Percentiles rank a stretch among this genome's conserved stretches.
Evolutionary conservation across 805 yeast species (phyloP).

Genomic region (Zygoascus biomembranicola): DNA sequence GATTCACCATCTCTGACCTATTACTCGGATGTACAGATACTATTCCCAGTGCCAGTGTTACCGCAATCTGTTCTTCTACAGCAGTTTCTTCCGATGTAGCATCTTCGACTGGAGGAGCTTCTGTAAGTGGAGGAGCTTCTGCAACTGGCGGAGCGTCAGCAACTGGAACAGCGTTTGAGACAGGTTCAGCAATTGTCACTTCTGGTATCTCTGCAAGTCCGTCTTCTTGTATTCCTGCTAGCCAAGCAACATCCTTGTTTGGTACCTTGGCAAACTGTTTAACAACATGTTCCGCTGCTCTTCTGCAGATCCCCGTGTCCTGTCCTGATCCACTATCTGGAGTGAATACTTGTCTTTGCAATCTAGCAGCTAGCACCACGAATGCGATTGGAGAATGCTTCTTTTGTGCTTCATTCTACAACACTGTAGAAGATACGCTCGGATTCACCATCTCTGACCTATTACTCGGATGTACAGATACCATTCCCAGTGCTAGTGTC

Average conservation of each 20-base stretch:
- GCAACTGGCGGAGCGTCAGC: neutral
- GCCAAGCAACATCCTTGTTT: constrained; percentile 6
- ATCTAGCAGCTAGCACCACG: neutral
- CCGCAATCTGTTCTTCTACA: neutral
- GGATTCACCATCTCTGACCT: neutral
- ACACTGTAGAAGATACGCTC: neutral
- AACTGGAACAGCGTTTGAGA: neutral
- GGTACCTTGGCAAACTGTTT: constrained; percentile 9
- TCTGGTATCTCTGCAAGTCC: neutral
- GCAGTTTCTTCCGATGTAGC: neutral
- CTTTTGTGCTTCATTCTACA: neutral
- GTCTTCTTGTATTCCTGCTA: constrained; percentile 1
- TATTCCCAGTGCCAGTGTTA: too few species aligned
- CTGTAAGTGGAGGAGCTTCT: neutral
- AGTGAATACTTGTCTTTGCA: neutral
- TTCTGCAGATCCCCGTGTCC: neutral
- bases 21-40: neutral
- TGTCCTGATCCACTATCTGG: neutral
- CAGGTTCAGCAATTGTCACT: neutral
- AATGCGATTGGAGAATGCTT: neutral
- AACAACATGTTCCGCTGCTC: constrained; percentile 7
- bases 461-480: neutral
- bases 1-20: neutral
- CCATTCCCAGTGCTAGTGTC: neutral
- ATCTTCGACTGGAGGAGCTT: neutral